A percentile compares a stretch with the other conserved stretches of the same genome.
These are phyloP conservation scores for Blastobotrys aristatus DNA, from an alignment of 1,139 yeast species.

Conservation along the genomic window DNA sequence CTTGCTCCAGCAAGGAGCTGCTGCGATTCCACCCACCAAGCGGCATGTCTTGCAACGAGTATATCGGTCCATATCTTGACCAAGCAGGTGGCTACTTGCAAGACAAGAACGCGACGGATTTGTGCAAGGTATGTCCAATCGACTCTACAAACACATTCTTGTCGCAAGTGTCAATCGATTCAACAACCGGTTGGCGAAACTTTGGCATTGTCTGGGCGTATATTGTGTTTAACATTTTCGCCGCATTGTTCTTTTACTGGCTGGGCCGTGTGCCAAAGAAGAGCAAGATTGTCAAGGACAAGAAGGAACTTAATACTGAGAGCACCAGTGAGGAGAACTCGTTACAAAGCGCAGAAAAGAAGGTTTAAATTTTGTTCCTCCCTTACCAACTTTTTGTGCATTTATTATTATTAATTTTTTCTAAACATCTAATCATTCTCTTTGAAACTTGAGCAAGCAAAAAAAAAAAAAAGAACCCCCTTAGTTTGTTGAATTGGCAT, in stretches of 20 bases:
- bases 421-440: too few relatives aligned
- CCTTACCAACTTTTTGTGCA: too few relatives aligned
- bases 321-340: too few relatives aligned
- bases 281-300: conserved; percentile 26
- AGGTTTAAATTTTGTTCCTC: too few relatives aligned
- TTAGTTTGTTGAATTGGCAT: too few relatives aligned
- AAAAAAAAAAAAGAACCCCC: too few relatives aligned
- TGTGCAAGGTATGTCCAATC: conserved; percentile 58
- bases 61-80: conserved; percentile 39
- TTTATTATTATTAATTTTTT: too few relatives aligned
- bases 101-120: conserved; percentile 45
- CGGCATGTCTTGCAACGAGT: conserved; percentile 57
- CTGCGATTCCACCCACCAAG: conserved; percentile 51
- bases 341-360: too few relatives aligned
- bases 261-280: conserved; percentile 66
- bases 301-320: too few relatives aligned
- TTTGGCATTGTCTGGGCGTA: conserved; percentile 52
- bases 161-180: conserved; percentile 39
- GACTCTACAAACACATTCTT: conserved; percentile 52
- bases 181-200: conserved; percentile 51
- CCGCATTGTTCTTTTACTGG: conserved; percentile 60
- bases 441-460: too few relatives aligned
- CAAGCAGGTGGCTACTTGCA: conserved; percentile 48
- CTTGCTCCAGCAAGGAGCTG: conserved; percentile 50
- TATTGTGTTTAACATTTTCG: conserved; percentile 47